Conservation (phyloP, 306 rosid species). For the Lablab purpureus region DNA sequence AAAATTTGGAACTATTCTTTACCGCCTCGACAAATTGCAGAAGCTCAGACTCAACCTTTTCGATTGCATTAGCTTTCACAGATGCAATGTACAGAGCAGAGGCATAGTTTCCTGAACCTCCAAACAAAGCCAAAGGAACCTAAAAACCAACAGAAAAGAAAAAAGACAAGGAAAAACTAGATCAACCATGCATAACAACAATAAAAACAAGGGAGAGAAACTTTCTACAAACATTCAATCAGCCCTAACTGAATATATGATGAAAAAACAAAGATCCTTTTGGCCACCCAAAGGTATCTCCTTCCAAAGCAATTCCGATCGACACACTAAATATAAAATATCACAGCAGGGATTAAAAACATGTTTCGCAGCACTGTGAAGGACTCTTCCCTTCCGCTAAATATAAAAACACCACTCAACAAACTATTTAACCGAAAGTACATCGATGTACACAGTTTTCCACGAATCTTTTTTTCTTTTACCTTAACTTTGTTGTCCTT, state of each 20-base stretch:
- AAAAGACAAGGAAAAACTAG: neutral
- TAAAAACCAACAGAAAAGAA: conserved; percentile 46
- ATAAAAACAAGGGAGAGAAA: neutral
- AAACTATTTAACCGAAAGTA: neutral
- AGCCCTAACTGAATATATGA: neutral
- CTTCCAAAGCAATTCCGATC: neutral
- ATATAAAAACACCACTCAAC: neutral
- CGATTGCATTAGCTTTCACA: conserved; percentile 69
- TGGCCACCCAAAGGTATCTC: neutral
- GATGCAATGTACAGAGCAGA: conserved; percentile 86
- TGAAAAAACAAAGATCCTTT: neutral
- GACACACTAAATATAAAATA: neutral
- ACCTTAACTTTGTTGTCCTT: conserved; percentile 75
- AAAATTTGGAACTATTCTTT: conserved; percentile 63
- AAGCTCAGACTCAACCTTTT: conserved; percentile 86
- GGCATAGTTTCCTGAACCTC: conserved; percentile 96
- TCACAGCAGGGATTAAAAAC: neutral
- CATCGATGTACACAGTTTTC: neutral
- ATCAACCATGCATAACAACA: conserved; percentile 7
- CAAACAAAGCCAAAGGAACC: conserved; percentile 88
- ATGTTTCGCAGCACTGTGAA: neutral
- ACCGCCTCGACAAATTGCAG: conserved; percentile 61
- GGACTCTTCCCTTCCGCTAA: neutral
- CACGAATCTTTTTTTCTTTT: neutral
- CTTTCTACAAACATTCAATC: conserved; percentile 6